Evolutionary conservation across 371 early-diverging fungal species (phyloP).

Genomic region (Zancudomyces culisetae): DNA sequence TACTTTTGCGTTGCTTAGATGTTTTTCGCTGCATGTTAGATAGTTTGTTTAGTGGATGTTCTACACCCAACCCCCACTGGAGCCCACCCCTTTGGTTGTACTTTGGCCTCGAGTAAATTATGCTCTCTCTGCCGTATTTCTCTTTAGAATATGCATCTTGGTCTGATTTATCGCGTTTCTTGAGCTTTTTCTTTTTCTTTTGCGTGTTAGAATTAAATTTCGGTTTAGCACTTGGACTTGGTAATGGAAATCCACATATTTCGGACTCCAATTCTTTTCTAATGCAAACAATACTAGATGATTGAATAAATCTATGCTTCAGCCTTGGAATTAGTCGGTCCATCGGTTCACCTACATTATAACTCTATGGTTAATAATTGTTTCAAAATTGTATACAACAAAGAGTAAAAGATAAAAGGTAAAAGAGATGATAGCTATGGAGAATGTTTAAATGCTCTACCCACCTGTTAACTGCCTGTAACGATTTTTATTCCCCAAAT

Average conservation of each 20-base stretch:
- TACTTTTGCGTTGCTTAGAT: neutral
- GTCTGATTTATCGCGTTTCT: neutral
- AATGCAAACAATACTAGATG: too few species aligned
- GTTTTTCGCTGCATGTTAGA: neutral
- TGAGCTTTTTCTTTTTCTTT: neutral
- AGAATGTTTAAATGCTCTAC: too few species aligned
- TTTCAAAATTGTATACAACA: too few species aligned
- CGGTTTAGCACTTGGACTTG: neutral
- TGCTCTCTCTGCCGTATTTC: neutral
- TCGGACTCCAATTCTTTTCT: too few species aligned
- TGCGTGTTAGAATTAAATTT: neutral
- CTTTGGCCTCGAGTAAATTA: neutral
- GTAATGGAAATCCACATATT: too few species aligned
- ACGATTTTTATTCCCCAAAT: neutral
- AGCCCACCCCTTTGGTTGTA: neutral
- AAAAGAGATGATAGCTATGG: too few species aligned
- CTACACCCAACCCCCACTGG: neutral
- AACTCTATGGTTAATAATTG: too few species aligned
- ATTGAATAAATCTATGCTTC: too few species aligned
- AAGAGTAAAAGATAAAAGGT: too few species aligned
- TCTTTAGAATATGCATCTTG: neutral
- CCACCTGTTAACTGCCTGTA: constrained; percentile 1
- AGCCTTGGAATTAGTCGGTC: too few species aligned
- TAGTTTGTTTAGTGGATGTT: neutral
- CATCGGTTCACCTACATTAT: too few species aligned